Conservation (phyloP, 768 basidiomycete genomes). For the Tephrocybe sp. region DNA sequence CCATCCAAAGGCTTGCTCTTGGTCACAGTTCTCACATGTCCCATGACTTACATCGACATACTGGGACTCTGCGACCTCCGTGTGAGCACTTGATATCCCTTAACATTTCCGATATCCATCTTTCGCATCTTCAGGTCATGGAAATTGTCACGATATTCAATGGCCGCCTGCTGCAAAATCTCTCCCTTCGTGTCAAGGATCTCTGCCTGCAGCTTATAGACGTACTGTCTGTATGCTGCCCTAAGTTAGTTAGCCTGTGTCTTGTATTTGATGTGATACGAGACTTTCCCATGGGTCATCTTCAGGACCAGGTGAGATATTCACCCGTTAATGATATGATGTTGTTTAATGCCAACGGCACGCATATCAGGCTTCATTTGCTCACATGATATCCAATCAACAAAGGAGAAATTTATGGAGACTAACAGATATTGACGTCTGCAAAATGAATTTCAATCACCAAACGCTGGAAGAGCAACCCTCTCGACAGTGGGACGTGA, state of each 20-base stretch:
- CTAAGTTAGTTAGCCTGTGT: neutral
- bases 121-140: neutral
- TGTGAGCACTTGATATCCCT: neutral
- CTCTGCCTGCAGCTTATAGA: neutral
- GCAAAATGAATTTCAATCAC: neutral
- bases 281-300: neutral
- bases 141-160: neutral
- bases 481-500: neutral
- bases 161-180: neutral
- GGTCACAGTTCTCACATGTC: neutral
- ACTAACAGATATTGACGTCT: neutral
- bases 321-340: neutral
- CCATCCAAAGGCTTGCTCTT: neutral
- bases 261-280: neutral
- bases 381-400: too few species aligned
- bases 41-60: neutral
- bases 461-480: neutral
- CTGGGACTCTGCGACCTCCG: neutral
- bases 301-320: neutral
- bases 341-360: too few species aligned
- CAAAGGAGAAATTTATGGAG: neutral
- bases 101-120: neutral
- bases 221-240: neutral
- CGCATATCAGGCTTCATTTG: too few species aligned
- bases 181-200: neutral